These are phyloP conservation scores for Amanita exitialis DNA, from an alignment of 768 basidiomycete species.

Conservation along the genomic window DNA sequence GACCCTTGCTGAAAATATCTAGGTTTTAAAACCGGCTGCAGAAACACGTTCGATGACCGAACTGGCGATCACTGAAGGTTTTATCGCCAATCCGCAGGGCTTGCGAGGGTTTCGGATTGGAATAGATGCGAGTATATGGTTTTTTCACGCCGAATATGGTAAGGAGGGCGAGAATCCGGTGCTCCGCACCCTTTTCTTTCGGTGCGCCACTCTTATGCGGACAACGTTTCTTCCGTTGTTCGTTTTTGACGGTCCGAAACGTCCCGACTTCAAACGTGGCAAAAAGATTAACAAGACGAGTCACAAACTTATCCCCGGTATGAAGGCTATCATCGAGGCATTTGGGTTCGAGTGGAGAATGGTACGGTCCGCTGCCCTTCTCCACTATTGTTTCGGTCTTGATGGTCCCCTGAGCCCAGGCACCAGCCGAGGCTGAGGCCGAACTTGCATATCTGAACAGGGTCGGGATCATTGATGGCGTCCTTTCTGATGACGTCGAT, in stretches of 20 bases:
- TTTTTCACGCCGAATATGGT: slow-evolving; percentile 69
- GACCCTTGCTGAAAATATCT: not conserved
- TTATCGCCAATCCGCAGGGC: slow-evolving; percentile 51
- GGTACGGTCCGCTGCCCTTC: slow-evolving; percentile 22
- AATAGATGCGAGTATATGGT: slow-evolving; percentile 84
- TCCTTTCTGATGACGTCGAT: slow-evolving; percentile 91
- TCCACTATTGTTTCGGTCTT: slow-evolving; percentile 13
- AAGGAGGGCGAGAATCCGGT: slow-evolving; percentile 82
- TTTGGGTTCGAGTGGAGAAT: slow-evolving; percentile 75
- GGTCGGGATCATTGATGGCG: slow-evolving; percentile 76
- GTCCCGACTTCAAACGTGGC: slow-evolving; percentile 74
- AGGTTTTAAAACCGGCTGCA: slow-evolving; percentile 38
- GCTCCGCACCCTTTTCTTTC: slow-evolving; percentile 74
- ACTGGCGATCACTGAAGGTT: slow-evolving; percentile 66
- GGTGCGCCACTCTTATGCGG: slow-evolving; percentile 67
- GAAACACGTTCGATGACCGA: slow-evolving; percentile 68
- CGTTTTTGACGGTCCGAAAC: slow-evolving; percentile 84
- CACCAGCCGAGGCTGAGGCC: slow-evolving; percentile 92
- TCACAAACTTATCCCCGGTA: slow-evolving; percentile 62
- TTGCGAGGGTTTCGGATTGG: slow-evolving; percentile 74
- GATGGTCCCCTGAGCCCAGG: slow-evolving; percentile 34
- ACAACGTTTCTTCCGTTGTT: slow-evolving; percentile 82
- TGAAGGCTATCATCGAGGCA: slow-evolving; percentile 70
- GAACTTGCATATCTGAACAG: slow-evolving; percentile 83
- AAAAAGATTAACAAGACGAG: slow-evolving; percentile 55